Evolutionary conservation across 768 basidiomycete genomes (phyloP), one percentile per base, ranked within the genome.

Genomic region (Leccinum boreale): DNA sequence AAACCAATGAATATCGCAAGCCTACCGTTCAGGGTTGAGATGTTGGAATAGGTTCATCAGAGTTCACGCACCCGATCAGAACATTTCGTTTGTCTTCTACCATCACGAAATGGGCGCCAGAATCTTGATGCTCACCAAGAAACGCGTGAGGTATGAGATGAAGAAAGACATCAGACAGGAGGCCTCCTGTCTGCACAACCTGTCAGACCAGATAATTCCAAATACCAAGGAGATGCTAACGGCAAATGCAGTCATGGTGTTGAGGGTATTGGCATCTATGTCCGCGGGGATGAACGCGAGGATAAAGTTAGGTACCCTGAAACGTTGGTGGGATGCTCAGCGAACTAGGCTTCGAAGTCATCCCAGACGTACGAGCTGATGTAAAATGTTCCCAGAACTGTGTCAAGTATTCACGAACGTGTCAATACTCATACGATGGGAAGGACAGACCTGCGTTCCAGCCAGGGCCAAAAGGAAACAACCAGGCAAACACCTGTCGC

Each of bases 191-290:
- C 83, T 92, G 64, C 50, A 58, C 60, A 50, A 64, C 50, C 39
- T 45, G 52, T 65, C 53, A 65, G 61, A 65, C 54, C 53, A 59
- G 50, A 59, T 60, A 28, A 62, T 62, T 57, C 57, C 26, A 46
- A 52, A 59, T 31, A 42, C 21, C 9, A 21, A 55, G 50, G 62
- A 45, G 45, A 58, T 51, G 70, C 87, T 71, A 70, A 91, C 90
- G 59, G 93, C 93, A 70, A 94, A 94, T 6, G 93, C 90, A 33
- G 92, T 94, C 92, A 94, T 94, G 12, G 90, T 93, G 67, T 94
- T 94, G 58, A 95, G 80, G 46, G 92, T 93, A 70, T 91, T 79
- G 15, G 81, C 79, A 72, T 88, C 86, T 67, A 96, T 92, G 70
- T 93, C 80, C 53, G 90, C 89, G 28, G 94, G 94, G 64, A 96